phyloP scores from a whole-genome alignment of 2,329 filamentous ascomycete species.

The Capronia coronata region DNA sequence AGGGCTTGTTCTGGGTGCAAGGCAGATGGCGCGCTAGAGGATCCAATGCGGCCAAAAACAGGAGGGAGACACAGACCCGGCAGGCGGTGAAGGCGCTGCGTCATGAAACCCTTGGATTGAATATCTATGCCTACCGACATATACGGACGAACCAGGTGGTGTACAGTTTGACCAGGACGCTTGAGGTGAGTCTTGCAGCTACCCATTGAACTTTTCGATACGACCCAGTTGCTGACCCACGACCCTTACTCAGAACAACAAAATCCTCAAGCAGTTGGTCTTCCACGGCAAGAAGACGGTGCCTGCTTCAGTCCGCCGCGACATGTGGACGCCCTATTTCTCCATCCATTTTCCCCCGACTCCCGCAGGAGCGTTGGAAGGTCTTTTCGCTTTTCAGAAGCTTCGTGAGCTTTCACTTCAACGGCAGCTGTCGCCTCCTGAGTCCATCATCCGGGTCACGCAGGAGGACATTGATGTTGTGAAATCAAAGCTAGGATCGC shows the following conservation, averaged over 20 bases:
- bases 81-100: conserved; percentile 43
- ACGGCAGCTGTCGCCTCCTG: conserved; percentile 49
- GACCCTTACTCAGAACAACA: conserved; percentile 41
- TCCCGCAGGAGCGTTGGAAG: conserved; percentile 36
- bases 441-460: conserved; percentile 39
- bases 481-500: conserved; percentile 34
- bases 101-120: conserved; percentile 47
- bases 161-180: conserved; percentile 53
- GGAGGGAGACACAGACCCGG: conserved; percentile 34
- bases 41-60: conserved; percentile 41
- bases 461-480: conserved; percentile 37
- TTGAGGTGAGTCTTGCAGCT: conserved; percentile 43
- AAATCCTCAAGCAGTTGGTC: conserved; percentile 51
- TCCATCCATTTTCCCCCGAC: conserved; percentile 50
- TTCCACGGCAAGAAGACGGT: conserved; percentile 60
- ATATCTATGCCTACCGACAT: conserved; percentile 59
- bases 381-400: conserved; percentile 51
- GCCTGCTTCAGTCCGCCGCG: conserved; percentile 52
- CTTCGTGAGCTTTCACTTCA: conserved; percentile 56
- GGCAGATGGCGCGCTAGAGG: conserved; percentile 35
- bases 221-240: conserved; percentile 4
- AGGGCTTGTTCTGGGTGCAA: conserved; percentile 34
- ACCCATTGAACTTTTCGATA: not conserved
- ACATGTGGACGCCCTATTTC: conserved; percentile 57
- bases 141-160: conserved; percentile 58